Base-by-base conservation (phyloP, 2,329 filamentous ascomycete genomes). In the Xylaria sp. region DNA sequence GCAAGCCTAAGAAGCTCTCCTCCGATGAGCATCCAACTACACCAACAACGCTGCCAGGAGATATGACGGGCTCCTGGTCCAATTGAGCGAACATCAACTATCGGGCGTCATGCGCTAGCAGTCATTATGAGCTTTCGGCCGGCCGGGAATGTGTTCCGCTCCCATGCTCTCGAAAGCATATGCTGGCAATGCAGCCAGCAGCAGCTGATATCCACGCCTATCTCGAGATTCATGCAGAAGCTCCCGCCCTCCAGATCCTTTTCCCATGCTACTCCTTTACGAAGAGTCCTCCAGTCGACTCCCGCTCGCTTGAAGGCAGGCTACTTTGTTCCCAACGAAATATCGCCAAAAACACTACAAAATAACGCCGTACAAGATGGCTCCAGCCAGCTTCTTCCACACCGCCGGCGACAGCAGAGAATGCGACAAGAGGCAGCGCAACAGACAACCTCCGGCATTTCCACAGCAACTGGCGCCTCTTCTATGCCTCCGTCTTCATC, bases 71-170 rank as follows among this genome's bases (percentile, higher is more conserved):
- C 51, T 16, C 34, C 53, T 46, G 11, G 50, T 42, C 18, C 47
- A 58, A 59, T 55, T 62, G 59, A 58, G 57, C 37, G 39, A 55
- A 57, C 37, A 48, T 9, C 19, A 57, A 13, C 57, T 13, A 39
- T 47, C 39, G 52, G 65, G 61, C 66, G 67, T 68, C 61, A 72
- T 70, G 67, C 66, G 64, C 65, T 60, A 58, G 60, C 62, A 58
- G 65, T 64, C 70, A 72, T 63, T 67, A 73, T 73, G 71, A 70
- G 67, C 69, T 64, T 69, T 65, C 66, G 68, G 66, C 67, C 69
- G 61, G 58, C 68, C 63, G 67, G 64, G 64, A 68, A 66, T 59
- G 59, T 69, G 35, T 62, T 69, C 63, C 65, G 68, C 65, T 66
- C 63, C 49, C 60, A 63, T 56, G 57, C 59, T 63, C 63, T 67